Conservation (phyloP, 345 rosid genomes). For the Eucalyptus pauciflora region DNA sequence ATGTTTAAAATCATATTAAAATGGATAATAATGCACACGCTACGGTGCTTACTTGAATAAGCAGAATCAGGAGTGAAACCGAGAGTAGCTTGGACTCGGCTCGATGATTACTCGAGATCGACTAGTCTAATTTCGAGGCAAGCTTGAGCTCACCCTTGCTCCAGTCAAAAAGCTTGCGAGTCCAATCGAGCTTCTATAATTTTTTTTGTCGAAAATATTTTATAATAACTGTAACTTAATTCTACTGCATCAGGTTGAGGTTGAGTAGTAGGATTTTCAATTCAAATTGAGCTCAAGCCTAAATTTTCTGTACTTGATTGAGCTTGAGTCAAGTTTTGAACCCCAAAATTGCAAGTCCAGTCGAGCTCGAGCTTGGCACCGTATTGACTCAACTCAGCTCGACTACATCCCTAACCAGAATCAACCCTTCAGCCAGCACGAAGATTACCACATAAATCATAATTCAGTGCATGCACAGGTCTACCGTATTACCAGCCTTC, state of each 20-base stretch:
- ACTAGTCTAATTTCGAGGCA: neutral
- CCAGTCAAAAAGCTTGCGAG: neutral
- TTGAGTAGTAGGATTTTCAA: neutral
- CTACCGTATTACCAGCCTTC: neutral
- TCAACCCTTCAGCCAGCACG: neutral
- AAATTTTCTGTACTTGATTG: neutral
- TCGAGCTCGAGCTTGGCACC: neutral
- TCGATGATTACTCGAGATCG: neutral
- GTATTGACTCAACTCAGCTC: neutral
- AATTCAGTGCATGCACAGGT: neutral
- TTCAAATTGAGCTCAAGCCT: neutral
- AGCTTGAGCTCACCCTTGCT: neutral
- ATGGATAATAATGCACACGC: neutral
- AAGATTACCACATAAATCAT: neutral
- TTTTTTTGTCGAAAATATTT: neutral
- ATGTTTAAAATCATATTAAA: neutral
- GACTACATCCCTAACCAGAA: neutral
- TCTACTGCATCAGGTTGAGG: neutral
- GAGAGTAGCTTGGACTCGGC: neutral
- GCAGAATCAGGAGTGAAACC: neutral
- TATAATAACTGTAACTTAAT: neutral
- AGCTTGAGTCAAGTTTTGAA: neutral
- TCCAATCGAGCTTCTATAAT: neutral
- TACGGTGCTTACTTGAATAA: neutral
- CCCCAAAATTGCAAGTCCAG: neutral